phyloP scores from a whole-genome alignment of 139 green algal genomes.

The Volvox reticuliferus region DNA sequence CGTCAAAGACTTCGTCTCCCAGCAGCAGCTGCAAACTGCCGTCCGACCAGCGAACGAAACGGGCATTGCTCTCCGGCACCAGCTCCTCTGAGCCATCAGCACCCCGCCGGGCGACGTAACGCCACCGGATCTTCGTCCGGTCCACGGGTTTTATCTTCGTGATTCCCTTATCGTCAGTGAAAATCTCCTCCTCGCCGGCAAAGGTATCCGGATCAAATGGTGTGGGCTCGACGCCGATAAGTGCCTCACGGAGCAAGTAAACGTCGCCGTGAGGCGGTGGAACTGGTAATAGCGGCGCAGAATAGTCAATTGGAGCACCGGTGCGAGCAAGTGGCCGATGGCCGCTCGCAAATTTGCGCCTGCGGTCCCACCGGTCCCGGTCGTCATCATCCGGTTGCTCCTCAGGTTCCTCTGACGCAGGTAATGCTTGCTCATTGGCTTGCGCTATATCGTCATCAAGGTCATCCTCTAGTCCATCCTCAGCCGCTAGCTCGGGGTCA shows the following conservation, averaged over 20 bases:
- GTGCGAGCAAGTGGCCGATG: slow-evolving; percentile 9
- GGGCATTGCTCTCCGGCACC: slow-evolving; percentile 81
- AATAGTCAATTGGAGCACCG: slow-evolving; percentile 55
- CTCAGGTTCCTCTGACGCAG: slow-evolving; percentile 33
- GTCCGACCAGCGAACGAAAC: slow-evolving; percentile 86
- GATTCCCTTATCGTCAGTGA: slow-evolving; percentile 58
- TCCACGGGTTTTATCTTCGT: slow-evolving; percentile 41
- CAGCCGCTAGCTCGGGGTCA: background rate
- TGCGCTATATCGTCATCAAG: background rate
- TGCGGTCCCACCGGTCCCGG: background rate
- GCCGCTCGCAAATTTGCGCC: background rate
- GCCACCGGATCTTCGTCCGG: slow-evolving; percentile 51
- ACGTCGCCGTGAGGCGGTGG: slow-evolving; percentile 43
- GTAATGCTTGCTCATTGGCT: background rate
- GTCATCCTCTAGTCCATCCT: slow-evolving; percentile 60
- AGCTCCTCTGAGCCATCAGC: slow-evolving; percentile 38
- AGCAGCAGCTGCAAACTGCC: slow-evolving; percentile 79
- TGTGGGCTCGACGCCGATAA: slow-evolving; percentile 73
- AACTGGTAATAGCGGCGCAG: slow-evolving; percentile 53
- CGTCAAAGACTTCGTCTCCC: slow-evolving; percentile 84
- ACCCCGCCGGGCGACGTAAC: background rate
- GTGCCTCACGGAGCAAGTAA: slow-evolving; percentile 73
- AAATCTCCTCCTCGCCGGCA: slow-evolving; percentile 59
- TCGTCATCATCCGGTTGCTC: slow-evolving; percentile 12
- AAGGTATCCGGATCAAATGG: slow-evolving; percentile 77